Percentiles rank a stretch among this genome's conserved stretches.
Evolutionary conservation across 1,139 yeast genomes (phyloP).

Genomic region (Scheffersomyces parashehatae): DNA sequence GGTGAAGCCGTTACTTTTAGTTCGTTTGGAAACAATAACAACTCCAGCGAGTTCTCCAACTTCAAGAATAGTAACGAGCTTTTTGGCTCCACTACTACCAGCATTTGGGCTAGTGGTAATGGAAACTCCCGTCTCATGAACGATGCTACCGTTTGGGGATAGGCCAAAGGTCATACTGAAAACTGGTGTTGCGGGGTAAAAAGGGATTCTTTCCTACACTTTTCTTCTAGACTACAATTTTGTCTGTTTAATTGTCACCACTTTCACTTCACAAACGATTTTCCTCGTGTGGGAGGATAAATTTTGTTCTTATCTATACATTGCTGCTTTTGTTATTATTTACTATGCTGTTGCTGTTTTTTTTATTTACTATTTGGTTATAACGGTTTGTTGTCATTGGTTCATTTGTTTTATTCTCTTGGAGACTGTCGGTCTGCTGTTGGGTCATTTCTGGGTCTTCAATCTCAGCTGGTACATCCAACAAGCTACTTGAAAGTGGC

Average conservation of each 20-base stretch:
- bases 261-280: not conserved
- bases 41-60: conserved; percentile 5
- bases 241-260: not conserved
- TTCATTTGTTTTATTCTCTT: too few relatives aligned
- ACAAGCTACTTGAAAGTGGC: too few relatives aligned
- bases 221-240: too few relatives aligned
- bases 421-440: too few relatives aligned
- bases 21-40: conserved; percentile 4
- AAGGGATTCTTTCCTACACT: too few relatives aligned
- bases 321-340: not conserved
- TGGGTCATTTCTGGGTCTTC: too few relatives aligned
- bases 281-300: conserved; percentile 1
- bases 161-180: not conserved
- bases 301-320: not conserved
- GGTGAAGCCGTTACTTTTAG: conserved; percentile 1
- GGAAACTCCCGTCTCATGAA: conserved; percentile 4
- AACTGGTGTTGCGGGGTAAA: too few relatives aligned
- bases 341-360: too few relatives aligned
- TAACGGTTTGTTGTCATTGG: too few relatives aligned
- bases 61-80: conserved; percentile 1
- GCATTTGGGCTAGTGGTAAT: conserved; percentile 11
- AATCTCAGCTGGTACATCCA: too few relatives aligned
- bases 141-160: conserved; percentile 25
- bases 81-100: conserved; percentile 4
- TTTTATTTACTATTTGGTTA: too few relatives aligned